A percentile compares a stretch with the other conserved stretches of the same genome.
phyloP scores from a whole-genome alignment of 75 land plant genomes.

The Larix kaempferi region DNA sequence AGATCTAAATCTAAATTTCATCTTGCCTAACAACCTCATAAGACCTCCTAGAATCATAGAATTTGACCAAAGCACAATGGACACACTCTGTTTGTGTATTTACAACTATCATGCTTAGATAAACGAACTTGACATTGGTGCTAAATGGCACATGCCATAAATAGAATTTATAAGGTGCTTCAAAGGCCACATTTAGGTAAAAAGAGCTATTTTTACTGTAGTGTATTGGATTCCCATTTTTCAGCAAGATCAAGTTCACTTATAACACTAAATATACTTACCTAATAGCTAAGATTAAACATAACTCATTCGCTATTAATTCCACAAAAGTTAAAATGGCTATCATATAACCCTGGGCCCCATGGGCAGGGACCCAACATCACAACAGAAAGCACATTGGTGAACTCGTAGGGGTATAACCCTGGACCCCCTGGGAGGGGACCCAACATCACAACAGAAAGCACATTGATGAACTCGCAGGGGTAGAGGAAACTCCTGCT shows the following conservation, averaged over 20 bases:
- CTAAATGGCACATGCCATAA: not conserved
- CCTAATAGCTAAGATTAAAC: too few relatives aligned
- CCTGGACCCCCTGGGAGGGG: too few relatives aligned
- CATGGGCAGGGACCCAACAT: too few relatives aligned
- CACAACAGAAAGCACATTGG: too few relatives aligned
- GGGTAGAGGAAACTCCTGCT: not conserved
- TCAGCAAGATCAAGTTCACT: too few relatives aligned
- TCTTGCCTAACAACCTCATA: not conserved
- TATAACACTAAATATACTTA: too few relatives aligned
- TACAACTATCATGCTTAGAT: not conserved
- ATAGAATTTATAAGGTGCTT: not conserved
- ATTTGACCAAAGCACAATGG: not conserved
- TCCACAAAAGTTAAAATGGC: too few relatives aligned
- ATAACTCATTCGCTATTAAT: too few relatives aligned
- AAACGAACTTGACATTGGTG: not conserved
- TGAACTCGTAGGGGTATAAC: too few relatives aligned
- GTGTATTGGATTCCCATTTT: too few relatives aligned
- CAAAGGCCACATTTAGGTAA: not conserved
- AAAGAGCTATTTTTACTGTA: too few relatives aligned
- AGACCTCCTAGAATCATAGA: not conserved
- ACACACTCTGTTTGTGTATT: not conserved
- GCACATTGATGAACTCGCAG: not conserved
- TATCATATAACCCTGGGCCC: too few relatives aligned
- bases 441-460: not conserved
- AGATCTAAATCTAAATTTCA: not conserved